A percentile compares a stretch with the other conserved stretches of the same genome.
phyloP scores from a whole-genome alignment of 345 rosid genomes.

The Citrus trifoliata region DNA sequence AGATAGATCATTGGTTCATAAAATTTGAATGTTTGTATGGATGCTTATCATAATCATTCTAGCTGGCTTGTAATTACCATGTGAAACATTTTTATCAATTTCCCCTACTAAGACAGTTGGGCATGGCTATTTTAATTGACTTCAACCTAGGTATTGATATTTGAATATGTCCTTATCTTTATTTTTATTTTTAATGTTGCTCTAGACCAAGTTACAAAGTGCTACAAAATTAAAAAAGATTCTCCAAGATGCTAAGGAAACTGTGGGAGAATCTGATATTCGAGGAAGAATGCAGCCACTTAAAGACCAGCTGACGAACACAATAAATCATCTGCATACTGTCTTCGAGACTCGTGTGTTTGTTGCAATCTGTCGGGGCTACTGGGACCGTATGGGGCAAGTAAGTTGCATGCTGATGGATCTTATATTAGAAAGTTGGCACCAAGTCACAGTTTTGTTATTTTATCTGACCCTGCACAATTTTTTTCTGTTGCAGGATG shows the following conservation, averaged over 20 bases:
- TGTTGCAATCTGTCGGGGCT: conserved; percentile 77
- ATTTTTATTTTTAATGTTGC: not conserved
- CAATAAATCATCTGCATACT: conserved; percentile 76
- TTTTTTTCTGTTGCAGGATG: conserved; percentile 49
- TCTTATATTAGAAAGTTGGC: not conserved
- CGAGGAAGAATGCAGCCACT: conserved; percentile 75
- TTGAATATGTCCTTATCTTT: not conserved
- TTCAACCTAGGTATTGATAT: not conserved
- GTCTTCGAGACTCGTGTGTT: conserved; percentile 76
- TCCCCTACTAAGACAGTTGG: not conserved
- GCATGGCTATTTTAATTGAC: not conserved
- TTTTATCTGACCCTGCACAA: not conserved
- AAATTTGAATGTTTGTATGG: not conserved
- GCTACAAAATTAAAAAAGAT: conserved; percentile 87
- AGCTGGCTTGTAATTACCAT: not conserved
- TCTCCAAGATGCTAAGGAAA: conserved; percentile 88
- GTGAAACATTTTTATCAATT: not conserved
- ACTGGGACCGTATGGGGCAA: conserved; percentile 98
- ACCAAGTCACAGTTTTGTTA: not conserved
- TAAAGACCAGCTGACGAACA: conserved; percentile 71
- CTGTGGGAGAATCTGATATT: conserved; percentile 78
- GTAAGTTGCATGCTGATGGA: conserved; percentile 30
- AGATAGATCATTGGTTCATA: not conserved
- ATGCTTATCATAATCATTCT: not conserved
- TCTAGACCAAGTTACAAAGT: conserved; percentile 73